Evolutionary conservation across 352 stramenopile genomes (phyloP).

Genomic region (Elongisporangium anandrum): DNA sequence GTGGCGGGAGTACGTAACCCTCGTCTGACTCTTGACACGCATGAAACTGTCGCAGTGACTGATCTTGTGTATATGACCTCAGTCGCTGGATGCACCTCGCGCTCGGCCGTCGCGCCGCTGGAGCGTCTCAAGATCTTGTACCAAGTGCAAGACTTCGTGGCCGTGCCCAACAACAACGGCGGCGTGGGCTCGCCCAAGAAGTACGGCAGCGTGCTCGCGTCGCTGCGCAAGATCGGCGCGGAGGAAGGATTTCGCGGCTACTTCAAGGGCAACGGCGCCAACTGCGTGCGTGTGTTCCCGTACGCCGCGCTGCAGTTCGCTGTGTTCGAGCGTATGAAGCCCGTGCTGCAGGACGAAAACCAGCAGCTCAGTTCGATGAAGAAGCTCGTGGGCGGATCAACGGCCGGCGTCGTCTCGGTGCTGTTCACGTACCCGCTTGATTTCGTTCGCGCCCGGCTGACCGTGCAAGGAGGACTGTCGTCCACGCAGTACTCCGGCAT

Average conservation of each 20-base stretch:
- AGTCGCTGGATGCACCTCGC: constrained; percentile 70
- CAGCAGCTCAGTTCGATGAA: constrained; percentile 35
- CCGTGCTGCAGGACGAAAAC: constrained; percentile 31
- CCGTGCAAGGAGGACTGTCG: constrained; percentile 56
- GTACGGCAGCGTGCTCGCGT: constrained; percentile 53
- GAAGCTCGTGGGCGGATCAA: constrained; percentile 51
- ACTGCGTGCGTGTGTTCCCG: constrained; percentile 73
- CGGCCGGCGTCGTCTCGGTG: constrained; percentile 67
- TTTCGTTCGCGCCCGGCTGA: constrained; percentile 66
- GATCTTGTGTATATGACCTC: neutral
- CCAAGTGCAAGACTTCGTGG: constrained; percentile 70
- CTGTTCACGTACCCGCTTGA: constrained; percentile 69
- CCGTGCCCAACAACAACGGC: neutral
- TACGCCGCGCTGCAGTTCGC: constrained; percentile 81
- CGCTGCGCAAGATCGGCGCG: constrained; percentile 51
- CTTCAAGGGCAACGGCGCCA: constrained; percentile 79
- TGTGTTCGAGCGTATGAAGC: constrained; percentile 58
- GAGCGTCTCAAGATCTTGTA: constrained; percentile 80
- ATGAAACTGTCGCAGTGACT: neutral
- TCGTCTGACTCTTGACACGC: neutral
- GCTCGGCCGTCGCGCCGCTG: constrained; percentile 62
- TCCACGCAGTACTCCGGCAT: constrained; percentile 63
- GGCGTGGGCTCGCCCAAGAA: constrained; percentile 15
- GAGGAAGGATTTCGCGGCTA: constrained; percentile 62
- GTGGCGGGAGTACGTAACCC: constrained; percentile 53